A percentile compares a stretch with the other conserved stretches of the same genome.
Conservation (phyloP, 1,284 basidiomycete genomes). For the Ceratobasidium sp. region DNA sequence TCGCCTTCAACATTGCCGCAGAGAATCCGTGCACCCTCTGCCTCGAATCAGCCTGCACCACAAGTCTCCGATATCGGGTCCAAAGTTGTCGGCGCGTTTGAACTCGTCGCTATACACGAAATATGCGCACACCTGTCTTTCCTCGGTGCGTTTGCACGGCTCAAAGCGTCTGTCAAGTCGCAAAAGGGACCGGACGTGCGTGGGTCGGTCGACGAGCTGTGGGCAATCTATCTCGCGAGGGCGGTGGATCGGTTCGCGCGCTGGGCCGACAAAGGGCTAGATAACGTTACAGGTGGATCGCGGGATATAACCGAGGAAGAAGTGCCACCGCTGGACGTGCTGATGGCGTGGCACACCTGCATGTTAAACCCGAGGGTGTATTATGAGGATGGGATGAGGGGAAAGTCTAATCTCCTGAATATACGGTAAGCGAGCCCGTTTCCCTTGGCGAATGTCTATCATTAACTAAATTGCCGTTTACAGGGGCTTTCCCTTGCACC, state of each 20-base stretch:
- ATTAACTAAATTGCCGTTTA: not conserved
- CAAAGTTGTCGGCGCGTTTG: not conserved
- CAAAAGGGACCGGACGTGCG: slow-evolving; percentile 41
- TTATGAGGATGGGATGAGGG: slow-evolving; percentile 49
- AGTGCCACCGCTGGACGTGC: slow-evolving; percentile 64
- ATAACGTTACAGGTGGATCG: not conserved
- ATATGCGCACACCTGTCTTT: slow-evolving; percentile 50
- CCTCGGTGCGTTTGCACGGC: slow-evolving; percentile 49
- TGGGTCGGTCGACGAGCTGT: slow-evolving; percentile 47
- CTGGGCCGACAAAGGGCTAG: slow-evolving; percentile 43
- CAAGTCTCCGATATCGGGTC: not conserved
- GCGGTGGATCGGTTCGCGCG: slow-evolving; percentile 50
- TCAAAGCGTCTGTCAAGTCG: slow-evolving; percentile 47
- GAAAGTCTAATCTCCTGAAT: slow-evolving; percentile 30
- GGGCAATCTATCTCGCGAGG: slow-evolving; percentile 50
- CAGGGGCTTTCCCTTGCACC: slow-evolving; percentile 49
- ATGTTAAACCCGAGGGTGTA: slow-evolving; percentile 56
- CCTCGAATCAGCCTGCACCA: not conserved
- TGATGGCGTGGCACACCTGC: slow-evolving; percentile 68
- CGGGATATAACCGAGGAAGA: slow-evolving; percentile 35
- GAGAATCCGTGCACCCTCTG: not conserved
- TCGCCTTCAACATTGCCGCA: not conserved
- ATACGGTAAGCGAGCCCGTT: slow-evolving; percentile 34
- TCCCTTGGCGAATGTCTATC: not conserved
- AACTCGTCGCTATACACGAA: slow-evolving; percentile 48